Evolutionary conservation across 2,329 filamentous ascomycete genomes (phyloP).

Genomic region (Myriosclerotinia duriaeana): DNA sequence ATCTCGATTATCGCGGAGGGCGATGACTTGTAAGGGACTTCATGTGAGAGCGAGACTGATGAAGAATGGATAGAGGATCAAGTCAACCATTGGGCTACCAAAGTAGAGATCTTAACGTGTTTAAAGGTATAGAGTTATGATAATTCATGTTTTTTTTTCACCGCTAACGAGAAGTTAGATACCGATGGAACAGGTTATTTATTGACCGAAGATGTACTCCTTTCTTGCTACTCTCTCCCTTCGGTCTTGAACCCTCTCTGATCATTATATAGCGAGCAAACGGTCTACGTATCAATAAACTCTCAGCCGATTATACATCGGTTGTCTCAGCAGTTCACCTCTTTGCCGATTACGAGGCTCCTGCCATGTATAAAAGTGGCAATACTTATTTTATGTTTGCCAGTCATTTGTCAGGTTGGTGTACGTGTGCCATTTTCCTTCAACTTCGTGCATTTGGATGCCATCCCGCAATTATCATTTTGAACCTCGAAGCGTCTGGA

Average conservation of each 20-base stretch:
- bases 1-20: neutral
- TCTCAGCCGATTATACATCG: slow-evolving; percentile 57
- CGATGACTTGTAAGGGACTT: neutral
- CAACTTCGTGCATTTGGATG: neutral
- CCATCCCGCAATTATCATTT: too few relatives aligned
- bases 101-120: slow-evolving; percentile 40
- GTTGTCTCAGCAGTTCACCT: slow-evolving; percentile 51
- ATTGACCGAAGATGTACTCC: slow-evolving; percentile 59
- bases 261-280: slow-evolving; percentile 48
- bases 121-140: slow-evolving; percentile 31
- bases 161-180: slow-evolving; percentile 46
- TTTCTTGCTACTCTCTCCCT: neutral
- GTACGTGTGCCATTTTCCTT: slow-evolving; percentile 24
- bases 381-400: slow-evolving; percentile 66
- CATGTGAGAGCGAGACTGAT: neutral
- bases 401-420: slow-evolving; percentile 51
- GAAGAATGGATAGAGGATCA: slow-evolving; percentile 29
- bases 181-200: slow-evolving; percentile 61
- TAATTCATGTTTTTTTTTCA: neutral
- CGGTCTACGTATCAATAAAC: slow-evolving; percentile 56
- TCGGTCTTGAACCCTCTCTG: neutral
- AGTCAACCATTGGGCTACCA: slow-evolving; percentile 40
- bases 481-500: too few relatives aligned
- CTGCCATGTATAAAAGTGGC: slow-evolving; percentile 60
- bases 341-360: slow-evolving; percentile 57